Base-by-base conservation (phyloP, 345 rosid genomes). In the Sisymbrium altissimum region DNA sequence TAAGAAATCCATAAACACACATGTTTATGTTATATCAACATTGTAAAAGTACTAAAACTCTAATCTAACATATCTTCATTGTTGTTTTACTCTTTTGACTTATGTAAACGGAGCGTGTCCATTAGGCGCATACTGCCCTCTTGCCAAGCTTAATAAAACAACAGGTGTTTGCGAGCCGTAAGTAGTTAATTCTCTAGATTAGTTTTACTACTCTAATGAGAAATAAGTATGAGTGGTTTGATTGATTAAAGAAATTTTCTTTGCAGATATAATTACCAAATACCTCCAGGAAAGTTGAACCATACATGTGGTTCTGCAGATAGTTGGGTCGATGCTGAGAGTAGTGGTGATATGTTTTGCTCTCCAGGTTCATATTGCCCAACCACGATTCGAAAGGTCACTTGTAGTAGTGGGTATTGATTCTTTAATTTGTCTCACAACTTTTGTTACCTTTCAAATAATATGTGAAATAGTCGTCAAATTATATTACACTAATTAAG, bases 281-380 rank as follows among this genome's bases (percentile, higher is more conserved):
- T 90, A 33, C 96, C 97, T 46, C 86, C 93, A 0, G 90, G 92
- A 35, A 58, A 80, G 41, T 55, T 74, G 41, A 84, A 93, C 68
- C 98, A 90, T 80, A 81, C 82, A 2, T 93, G 97, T 77, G 96
- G 98, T 35, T 81, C 90, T 11, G 98, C 97, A 30, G 89, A 93
- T 76, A 70, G 78, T 45, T 93, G 97, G 97, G 85, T 83, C 18
- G 93, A 86, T 73, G 83, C 84, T 2, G 72, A 58, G 50, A 81
- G 81, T 61, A 79, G 91, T 66, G 69, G 82, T 69, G 88, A 90
- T 65, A 79, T 88, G 66, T 93, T 90, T 82, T 93, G 98, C 59
- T 81, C 87, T 2, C 87, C 93, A 4, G 97, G 98, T 70, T 90
- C 97, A 21, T 93, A 83, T 84, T 93, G 97, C 70, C 97, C 97